Percentiles rank a stretch among this genome's conserved stretches.
Conservation (phyloP, 768 basidiomycete species). For the Suillus lakei region DNA sequence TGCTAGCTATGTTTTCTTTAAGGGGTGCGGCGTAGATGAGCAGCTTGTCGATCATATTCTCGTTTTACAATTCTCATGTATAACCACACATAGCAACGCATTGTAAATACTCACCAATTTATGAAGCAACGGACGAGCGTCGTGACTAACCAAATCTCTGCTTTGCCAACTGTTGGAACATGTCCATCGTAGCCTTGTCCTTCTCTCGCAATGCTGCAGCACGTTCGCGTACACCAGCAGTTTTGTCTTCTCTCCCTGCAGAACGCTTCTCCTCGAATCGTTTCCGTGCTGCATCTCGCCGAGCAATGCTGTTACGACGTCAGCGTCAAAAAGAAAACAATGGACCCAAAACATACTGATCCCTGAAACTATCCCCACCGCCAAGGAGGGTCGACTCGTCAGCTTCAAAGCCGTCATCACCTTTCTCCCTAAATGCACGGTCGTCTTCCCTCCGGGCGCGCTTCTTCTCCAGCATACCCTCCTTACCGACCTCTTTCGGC, state of each 20-base stretch:
- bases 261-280: conserved; percentile 60
- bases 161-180: conserved; percentile 94
- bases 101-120: conserved; percentile 20
- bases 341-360: conserved; percentile 54
- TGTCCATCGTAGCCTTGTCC: conserved; percentile 93
- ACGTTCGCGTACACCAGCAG: conserved; percentile 61
- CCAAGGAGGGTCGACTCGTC: conserved; percentile 84
- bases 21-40: not conserved
- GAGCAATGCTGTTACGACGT: conserved; percentile 61
- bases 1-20: not conserved
- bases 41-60: not conserved
- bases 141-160: conserved; percentile 72
- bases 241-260: conserved; percentile 50
- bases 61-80: not conserved
- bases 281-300: conserved; percentile 71
- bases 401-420: conserved; percentile 77
- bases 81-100: not conserved
- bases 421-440: conserved; percentile 67
- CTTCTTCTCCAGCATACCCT: conserved; percentile 89
- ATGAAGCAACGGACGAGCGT: conserved; percentile 9
- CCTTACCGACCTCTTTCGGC: conserved; percentile 80
- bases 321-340: not conserved
- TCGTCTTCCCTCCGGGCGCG: conserved; percentile 73
- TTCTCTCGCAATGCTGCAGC: conserved; percentile 69
- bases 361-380: conserved; percentile 81